A percentile compares a stretch with the other conserved stretches of the same genome.
Conservation (phyloP, 495 filamentous ascomycete genomes). For the Oidiodendron maius region DNA sequence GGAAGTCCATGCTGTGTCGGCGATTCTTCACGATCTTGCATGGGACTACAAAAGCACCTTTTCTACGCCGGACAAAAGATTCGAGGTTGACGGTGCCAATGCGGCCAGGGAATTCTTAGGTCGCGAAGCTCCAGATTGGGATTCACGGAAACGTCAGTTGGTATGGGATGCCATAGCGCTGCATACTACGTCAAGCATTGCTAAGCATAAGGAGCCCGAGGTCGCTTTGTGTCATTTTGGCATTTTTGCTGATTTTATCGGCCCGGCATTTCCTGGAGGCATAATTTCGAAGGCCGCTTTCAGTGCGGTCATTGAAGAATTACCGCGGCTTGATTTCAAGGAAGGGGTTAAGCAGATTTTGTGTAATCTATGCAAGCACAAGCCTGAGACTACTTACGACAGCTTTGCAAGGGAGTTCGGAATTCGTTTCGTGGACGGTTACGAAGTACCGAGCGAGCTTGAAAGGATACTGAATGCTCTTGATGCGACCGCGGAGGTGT, state of each 20-base stretch:
- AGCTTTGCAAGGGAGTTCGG: slow-evolving; percentile 38
- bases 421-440: slow-evolving; percentile 20
- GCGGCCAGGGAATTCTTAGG: slow-evolving; percentile 37
- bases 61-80: slow-evolving; percentile 35
- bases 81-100: slow-evolving; percentile 51
- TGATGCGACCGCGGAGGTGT: too few species aligned
- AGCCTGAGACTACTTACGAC: slow-evolving; percentile 45
- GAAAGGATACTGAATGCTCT: too few species aligned
- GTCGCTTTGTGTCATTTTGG: slow-evolving; percentile 33
- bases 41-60: slow-evolving; percentile 20
- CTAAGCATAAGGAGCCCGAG: slow-evolving; percentile 37
- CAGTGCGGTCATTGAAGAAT: slow-evolving; percentile 26
- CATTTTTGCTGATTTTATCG: slow-evolving; percentile 40
- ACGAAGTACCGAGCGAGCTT: too few species aligned
- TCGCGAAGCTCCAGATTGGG: slow-evolving; percentile 27
- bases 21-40: slow-evolving; percentile 33
- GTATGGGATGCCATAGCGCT: slow-evolving; percentile 52
- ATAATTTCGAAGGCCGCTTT: slow-evolving; percentile 25
- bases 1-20: slow-evolving; percentile 28
- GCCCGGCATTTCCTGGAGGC: slow-evolving; percentile 19
- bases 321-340: slow-evolving; percentile 32
- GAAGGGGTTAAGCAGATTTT: slow-evolving; percentile 30
- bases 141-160: slow-evolving; percentile 29
- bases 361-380: slow-evolving; percentile 37
- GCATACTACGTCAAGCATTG: slow-evolving; percentile 36